A percentile compares a stretch with the other conserved stretches of the same genome.
Evolutionary conservation across 768 basidiomycete genomes (phyloP).

Genomic region (Pholiota conissans): DNA sequence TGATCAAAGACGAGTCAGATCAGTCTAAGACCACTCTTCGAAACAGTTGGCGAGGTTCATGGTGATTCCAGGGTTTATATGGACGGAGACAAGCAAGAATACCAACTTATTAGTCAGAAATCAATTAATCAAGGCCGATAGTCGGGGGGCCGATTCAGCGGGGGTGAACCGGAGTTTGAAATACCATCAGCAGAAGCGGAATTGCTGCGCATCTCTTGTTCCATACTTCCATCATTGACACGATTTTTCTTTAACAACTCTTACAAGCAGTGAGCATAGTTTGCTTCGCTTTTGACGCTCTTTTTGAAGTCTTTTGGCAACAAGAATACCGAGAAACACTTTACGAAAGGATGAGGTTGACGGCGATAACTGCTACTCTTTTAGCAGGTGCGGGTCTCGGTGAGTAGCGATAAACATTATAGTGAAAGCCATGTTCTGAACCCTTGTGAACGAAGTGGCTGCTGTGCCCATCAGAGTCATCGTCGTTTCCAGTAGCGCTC

Average conservation of each 20-base stretch:
- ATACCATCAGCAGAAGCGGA: background rate
- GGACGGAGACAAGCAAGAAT: no score
- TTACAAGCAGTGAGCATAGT: background rate
- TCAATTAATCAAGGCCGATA: background rate
- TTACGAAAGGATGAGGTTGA: conserved; percentile 35
- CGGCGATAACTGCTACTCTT: conserved; percentile 34
- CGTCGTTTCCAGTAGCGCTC: conserved; percentile 24
- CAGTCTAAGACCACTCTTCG: no score
- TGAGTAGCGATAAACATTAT: conserved; percentile 17
- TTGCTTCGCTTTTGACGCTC: background rate
- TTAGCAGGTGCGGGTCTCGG: conserved; percentile 36
- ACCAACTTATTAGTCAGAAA: no score
- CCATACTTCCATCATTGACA: background rate
- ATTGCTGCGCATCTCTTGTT: background rate
- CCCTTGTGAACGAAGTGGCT: conserved; percentile 34
- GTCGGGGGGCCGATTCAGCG: no score
- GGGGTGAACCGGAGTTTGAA: background rate
- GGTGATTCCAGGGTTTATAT: no score
- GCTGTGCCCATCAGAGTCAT: conserved; percentile 55
- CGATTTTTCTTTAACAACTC: background rate
- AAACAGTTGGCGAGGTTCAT: no score
- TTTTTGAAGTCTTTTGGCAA: background rate
- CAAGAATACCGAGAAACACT: background rate
- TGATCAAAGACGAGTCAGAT: no score
- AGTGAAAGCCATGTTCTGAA: background rate